These are phyloP conservation scores for Phyllosticta citribraziliensis DNA, from an alignment of 2,329 filamentous ascomycete genomes.

Conservation along the genomic window DNA sequence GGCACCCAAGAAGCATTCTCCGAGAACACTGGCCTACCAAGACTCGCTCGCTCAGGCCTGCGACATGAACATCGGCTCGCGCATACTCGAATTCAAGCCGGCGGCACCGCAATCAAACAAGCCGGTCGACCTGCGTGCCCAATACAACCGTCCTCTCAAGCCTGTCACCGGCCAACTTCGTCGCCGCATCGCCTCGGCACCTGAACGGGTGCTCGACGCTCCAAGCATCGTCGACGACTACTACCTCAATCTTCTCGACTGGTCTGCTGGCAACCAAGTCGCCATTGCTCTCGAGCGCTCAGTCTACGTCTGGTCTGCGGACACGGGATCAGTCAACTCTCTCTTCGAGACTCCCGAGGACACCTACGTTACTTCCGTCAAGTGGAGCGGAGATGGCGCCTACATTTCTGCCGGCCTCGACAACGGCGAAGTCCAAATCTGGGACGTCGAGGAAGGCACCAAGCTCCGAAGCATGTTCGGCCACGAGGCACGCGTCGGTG, in stretches of 20 bases:
- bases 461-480: constrained; percentile 99
- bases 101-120: constrained; percentile 96
- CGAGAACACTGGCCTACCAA: constrained; percentile 83
- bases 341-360: constrained; percentile 80
- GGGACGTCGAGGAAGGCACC: constrained; percentile 89
- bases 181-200: constrained; percentile 84
- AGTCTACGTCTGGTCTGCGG: constrained; percentile 97
- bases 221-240: constrained; percentile 96
- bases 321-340: constrained; percentile 79
- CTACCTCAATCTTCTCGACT: constrained; percentile 97
- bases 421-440: constrained; percentile 95
- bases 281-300: constrained; percentile 94
- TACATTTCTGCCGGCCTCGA: constrained; percentile 94
- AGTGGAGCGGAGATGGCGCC: constrained; percentile 95
- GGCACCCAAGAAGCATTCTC: constrained; percentile 67
- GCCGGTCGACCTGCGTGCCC: constrained; percentile 91
- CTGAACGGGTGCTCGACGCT: constrained; percentile 91
- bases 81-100: constrained; percentile 97
- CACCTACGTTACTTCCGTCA: constrained; percentile 95
- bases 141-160: constrained; percentile 96
- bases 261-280: constrained; percentile 96
- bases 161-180: constrained; percentile 73
- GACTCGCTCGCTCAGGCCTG: constrained; percentile 84
- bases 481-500: constrained; percentile 90
- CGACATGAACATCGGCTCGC: constrained; percentile 84